A percentile compares a stretch with the other conserved stretches of the same genome.
These are phyloP conservation scores for Populus hybrid DNA, from an alignment of 441 rosid species.

Conservation along the genomic window DNA sequence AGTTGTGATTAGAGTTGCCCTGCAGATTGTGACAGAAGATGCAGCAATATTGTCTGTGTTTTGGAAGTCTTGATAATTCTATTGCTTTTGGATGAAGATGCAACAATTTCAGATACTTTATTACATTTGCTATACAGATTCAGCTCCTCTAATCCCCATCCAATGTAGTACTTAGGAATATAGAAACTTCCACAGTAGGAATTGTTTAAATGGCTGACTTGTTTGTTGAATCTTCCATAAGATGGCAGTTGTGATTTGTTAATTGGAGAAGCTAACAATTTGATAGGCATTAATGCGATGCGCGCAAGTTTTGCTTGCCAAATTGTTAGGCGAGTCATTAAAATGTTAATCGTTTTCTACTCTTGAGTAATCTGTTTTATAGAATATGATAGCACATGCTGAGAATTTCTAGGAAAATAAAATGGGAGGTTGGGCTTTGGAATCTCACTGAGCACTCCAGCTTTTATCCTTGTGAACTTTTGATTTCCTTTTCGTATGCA, in stretches of 20 bases:
- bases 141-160: neutral
- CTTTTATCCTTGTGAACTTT: slow-evolving; percentile 6
- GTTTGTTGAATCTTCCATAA: slow-evolving; percentile 9
- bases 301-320: neutral
- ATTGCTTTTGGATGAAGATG: neutral
- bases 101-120: neutral
- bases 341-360: neutral
- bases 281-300: slow-evolving; percentile 11
- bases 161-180: neutral
- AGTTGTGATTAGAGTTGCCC: neutral
- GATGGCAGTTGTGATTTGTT: slow-evolving; percentile 14
- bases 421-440: slow-evolving; percentile 11
- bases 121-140: neutral
- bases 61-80: neutral
- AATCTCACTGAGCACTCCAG: slow-evolving; percentile 16
- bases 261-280: slow-evolving; percentile 1
- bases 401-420: slow-evolving; percentile 18
- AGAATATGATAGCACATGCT: slow-evolving; percentile 12
- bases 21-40: neutral
- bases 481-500: slow-evolving; percentile 6
- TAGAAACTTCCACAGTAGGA: neutral
- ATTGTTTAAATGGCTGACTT: slow-evolving; percentile 10
- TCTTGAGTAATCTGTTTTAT: neutral
- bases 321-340: neutral
- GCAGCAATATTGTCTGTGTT: neutral